Evolutionary conservation across 495 filamentous ascomycete genomes (phyloP).

Genomic region (Endocarpon pusillum): DNA sequence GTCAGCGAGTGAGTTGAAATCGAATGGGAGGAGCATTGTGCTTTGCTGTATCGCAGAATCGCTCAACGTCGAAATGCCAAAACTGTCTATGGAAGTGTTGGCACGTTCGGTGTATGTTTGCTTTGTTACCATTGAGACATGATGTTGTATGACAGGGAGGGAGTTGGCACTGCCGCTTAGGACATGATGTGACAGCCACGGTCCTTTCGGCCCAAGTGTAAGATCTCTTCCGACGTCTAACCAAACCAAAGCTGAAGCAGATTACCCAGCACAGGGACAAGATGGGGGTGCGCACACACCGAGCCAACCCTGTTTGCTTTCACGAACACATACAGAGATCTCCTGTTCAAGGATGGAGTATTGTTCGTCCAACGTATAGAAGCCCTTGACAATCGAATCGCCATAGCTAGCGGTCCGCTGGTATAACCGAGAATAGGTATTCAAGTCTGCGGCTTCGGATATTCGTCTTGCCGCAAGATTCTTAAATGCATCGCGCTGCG

Average conservation of each 20-base stretch:
- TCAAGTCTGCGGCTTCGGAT: conserved; percentile 3
- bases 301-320: conserved; percentile 3
- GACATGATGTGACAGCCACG: conserved; percentile 5
- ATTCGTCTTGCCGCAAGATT: conserved; percentile 1
- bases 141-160: conserved; percentile 1
- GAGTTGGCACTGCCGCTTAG: neutral
- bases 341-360: conserved; percentile 13
- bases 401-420: conserved; percentile 3
- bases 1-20: too few species aligned
- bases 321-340: conserved; percentile 9
- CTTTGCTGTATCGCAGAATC: conserved; percentile 8
- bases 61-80: conserved; percentile 5
- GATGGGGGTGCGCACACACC: neutral
- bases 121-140: neutral
- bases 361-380: conserved; percentile 5
- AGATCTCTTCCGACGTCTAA: conserved; percentile 9
- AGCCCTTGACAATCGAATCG: conserved; percentile 13
- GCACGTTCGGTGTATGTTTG: conserved; percentile 1
- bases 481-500: neutral
- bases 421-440: conserved; percentile 1
- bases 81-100: neutral
- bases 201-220: conserved; percentile 4
- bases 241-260: conserved; percentile 6
- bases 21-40: too few species aligned
- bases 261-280: neutral